phyloP scores from a whole-genome alignment of 2,329 filamentous ascomycete species.

The Penicillium sumatraense region DNA sequence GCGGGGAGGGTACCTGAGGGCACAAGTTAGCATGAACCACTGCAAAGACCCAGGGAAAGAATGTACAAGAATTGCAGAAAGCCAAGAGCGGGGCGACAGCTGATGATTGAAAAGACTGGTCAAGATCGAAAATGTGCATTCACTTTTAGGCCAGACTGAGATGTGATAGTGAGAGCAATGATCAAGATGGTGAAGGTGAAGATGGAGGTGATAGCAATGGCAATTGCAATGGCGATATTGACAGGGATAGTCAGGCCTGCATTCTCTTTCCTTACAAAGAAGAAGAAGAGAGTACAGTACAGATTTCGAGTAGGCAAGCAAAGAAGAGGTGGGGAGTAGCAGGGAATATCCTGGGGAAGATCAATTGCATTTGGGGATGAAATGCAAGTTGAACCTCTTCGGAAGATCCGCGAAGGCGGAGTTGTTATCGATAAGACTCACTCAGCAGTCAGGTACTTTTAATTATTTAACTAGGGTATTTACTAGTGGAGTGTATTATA shows the following conservation, averaged over 20 bases:
- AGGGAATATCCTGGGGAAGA: not conserved
- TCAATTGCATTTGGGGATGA: not conserved
- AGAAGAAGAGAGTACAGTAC: not conserved
- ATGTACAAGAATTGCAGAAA: not conserved
- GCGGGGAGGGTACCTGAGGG: constrained; percentile 1
- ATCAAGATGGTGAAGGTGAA: no score
- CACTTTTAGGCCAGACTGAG: not conserved
- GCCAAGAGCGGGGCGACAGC: not conserved
- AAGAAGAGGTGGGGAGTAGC: not conserved
- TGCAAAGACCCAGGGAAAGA: not conserved
- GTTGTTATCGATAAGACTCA: not conserved
- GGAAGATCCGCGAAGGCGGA: not conserved
- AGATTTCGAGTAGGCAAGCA: not conserved
- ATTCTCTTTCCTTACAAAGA: not conserved
- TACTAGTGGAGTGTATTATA: no score
- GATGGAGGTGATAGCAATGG: not conserved
- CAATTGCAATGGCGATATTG: not conserved
- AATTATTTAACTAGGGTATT: not conserved
- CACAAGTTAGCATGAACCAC: not conserved
- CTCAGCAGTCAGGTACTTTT: not conserved
- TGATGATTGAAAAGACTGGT: not conserved
- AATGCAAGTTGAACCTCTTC: not conserved
- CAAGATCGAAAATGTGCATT: constrained; percentile 1
- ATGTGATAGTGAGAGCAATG: not conserved
- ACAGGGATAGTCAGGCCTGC: not conserved